phyloP scores from a whole-genome alignment of 2,329 filamentous ascomycete species.

The Raffaelea ambrosiae region DNA sequence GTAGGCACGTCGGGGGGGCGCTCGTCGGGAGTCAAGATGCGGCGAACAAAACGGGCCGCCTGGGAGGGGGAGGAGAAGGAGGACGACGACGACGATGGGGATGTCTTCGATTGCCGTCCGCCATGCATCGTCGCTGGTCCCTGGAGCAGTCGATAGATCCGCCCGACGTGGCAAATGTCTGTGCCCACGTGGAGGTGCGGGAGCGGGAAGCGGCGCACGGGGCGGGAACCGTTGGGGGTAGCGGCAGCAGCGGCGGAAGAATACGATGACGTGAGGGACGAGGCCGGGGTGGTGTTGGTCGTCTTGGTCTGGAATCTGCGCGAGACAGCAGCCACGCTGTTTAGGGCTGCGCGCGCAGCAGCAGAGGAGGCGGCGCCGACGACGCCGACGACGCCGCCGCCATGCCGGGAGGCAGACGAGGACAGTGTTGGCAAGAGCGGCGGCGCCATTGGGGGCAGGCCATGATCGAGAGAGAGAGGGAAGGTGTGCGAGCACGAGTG shows the following conservation, averaged over 20 bases:
- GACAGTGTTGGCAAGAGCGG: no score
- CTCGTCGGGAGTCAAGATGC: constrained; percentile 38
- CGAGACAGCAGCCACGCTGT: no score
- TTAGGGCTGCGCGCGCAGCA: no score
- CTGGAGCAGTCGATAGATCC: constrained; percentile 44
- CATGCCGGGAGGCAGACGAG: no score
- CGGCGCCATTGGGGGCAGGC: no score
- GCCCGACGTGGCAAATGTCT: constrained; percentile 65
- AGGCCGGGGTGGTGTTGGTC: no score
- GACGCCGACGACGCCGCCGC: constrained; percentile 1
- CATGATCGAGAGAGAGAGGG: no score
- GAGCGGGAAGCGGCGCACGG: constrained; percentile 46
- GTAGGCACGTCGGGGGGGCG: background rate
- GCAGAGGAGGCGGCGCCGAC: no score
- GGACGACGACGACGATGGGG: background rate
- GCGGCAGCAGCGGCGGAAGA: no score
- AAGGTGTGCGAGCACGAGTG: no score
- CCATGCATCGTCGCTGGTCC: background rate
- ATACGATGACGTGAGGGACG: no score
- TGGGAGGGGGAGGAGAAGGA: constrained; percentile 20
- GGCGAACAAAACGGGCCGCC: constrained; percentile 35
- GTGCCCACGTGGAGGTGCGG: constrained; percentile 59
- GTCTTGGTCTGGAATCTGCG: no score
- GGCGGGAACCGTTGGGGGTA: constrained; percentile 4
- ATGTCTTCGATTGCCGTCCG: background rate